A percentile compares a stretch with the other conserved stretches of the same genome.
These are phyloP conservation scores for Verticillium isaacii DNA, from an alignment of 2,329 filamentous ascomycete species.

Conservation along the genomic window DNA sequence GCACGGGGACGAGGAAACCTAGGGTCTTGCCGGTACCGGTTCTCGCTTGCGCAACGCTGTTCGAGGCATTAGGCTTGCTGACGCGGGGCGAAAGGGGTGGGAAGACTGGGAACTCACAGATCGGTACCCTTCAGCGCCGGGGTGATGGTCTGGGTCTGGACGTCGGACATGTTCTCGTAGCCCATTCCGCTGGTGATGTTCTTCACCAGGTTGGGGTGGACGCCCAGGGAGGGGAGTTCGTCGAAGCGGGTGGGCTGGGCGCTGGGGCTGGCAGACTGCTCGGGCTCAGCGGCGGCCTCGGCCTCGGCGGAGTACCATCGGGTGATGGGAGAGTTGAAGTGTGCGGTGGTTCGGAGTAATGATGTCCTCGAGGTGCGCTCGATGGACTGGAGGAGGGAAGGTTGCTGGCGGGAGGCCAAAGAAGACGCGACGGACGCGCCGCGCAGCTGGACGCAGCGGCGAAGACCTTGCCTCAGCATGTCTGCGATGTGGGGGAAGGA, in stretches of 20 bases:
- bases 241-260: conserved; percentile 34
- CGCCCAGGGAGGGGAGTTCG: conserved; percentile 39
- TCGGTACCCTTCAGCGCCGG: conserved; percentile 76
- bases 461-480: conserved; percentile 24
- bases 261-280: conserved; percentile 10
- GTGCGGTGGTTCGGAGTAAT: conserved; percentile 3
- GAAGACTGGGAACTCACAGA: conserved; percentile 53
- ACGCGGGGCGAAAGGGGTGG: background rate
- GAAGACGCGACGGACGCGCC: conserved; percentile 14
- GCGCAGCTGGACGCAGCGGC: conserved; percentile 32
- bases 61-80: background rate
- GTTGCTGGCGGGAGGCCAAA: conserved; percentile 7
- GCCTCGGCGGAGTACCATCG: conserved; percentile 37
- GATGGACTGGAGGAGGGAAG: conserved; percentile 8
- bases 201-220: conserved; percentile 61
- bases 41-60: conserved; percentile 84
- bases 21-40: conserved; percentile 97
- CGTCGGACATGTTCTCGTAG: conserved; percentile 85
- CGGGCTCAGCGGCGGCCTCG: conserved; percentile 17
- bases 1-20: conserved; percentile 80
- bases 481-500: background rate
- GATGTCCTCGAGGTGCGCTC: conserved; percentile 5
- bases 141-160: conserved; percentile 80
- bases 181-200: conserved; percentile 69
- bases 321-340: conserved; percentile 8